Percentiles rank a stretch among this genome's conserved stretches.
Evolutionary conservation across 192 early-diverging fungal species (phyloP).

Genomic region (Lunasporangiospora selenospora): DNA sequence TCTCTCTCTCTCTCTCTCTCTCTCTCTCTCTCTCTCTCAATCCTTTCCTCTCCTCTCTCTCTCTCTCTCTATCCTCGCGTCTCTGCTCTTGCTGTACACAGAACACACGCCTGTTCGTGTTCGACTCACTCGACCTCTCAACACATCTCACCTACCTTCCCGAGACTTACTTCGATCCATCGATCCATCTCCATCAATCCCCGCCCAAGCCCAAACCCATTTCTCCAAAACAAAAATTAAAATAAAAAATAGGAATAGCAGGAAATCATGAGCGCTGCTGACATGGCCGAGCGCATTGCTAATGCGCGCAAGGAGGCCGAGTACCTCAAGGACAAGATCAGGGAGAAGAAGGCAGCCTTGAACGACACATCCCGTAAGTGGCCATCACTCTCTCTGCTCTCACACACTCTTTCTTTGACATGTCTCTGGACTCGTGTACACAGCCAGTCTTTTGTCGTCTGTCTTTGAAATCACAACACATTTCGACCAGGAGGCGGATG

Average conservation of each 20-base stretch:
- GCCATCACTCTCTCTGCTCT: neutral
- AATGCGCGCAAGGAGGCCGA: slow-evolving; percentile 95
- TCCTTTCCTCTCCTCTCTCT: neutral
- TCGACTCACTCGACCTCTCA: neutral
- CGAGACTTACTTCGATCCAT: neutral
- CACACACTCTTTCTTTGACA: neutral
- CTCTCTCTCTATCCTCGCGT: neutral
- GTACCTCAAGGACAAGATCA: slow-evolving; percentile 94
- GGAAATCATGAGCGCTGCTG: slow-evolving; percentile 49
- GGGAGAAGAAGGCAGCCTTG: slow-evolving; percentile 91
- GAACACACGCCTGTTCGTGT: neutral
- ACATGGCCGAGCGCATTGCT: slow-evolving; percentile 90
- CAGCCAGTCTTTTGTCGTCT: neutral
- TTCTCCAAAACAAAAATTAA: neutral
- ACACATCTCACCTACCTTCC: neutral
- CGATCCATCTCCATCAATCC: neutral
- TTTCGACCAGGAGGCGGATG: neutral
- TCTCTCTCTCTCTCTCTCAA: neutral
- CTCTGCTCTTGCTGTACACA: neutral
- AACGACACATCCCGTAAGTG: slow-evolving; percentile 94
- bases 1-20: neutral
- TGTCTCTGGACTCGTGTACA: neutral
- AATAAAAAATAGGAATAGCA: neutral
- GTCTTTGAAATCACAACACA: neutral
- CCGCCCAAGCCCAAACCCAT: neutral